These are phyloP conservation scores for Leucosporidium scottii DNA, from an alignment of 768 basidiomycete genomes.

Conservation along the genomic window DNA sequence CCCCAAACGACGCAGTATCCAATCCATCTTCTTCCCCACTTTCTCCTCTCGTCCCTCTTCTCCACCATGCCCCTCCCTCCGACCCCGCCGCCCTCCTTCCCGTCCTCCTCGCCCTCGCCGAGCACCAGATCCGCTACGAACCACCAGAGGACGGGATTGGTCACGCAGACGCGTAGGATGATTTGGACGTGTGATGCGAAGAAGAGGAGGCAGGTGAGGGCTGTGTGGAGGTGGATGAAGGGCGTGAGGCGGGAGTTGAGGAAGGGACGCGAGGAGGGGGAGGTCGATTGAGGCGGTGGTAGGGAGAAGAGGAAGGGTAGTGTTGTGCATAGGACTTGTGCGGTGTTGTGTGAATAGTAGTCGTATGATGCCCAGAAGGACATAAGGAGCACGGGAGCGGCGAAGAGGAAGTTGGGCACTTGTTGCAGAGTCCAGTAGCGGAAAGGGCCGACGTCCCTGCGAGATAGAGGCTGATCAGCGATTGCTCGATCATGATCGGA, in stretches of 20 bases:
- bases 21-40: slow-evolving; percentile 58
- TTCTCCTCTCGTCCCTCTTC: slow-evolving; percentile 11
- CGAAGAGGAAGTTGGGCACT: slow-evolving; percentile 79
- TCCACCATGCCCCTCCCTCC: slow-evolving; percentile 4
- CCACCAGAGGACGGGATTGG: slow-evolving; percentile 80
- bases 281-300: neutral
- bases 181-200: slow-evolving; percentile 85
- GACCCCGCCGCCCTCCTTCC: neutral
- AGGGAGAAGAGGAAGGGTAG: slow-evolving; percentile 15
- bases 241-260: slow-evolving; percentile 57
- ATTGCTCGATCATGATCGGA: neutral
- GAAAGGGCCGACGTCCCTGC: slow-evolving; percentile 67
- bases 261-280: slow-evolving; percentile 39
- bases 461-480: neutral
- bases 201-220: slow-evolving; percentile 58
- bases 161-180: slow-evolving; percentile 63
- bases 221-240: slow-evolving; percentile 59
- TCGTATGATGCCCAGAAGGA: slow-evolving; percentile 46
- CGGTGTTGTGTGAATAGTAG: slow-evolving; percentile 39
- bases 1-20: slow-evolving; percentile 76
- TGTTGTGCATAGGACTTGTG: slow-evolving; percentile 41
- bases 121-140: slow-evolving; percentile 60
- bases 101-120: slow-evolving; percentile 36
- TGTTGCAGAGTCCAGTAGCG: slow-evolving; percentile 78
- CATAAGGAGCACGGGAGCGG: slow-evolving; percentile 58